Percentiles rank a stretch among this genome's conserved stretches.
Conservation (phyloP, 495 filamentous ascomycete genomes). For the Hyaloscypha finlandica region DNA sequence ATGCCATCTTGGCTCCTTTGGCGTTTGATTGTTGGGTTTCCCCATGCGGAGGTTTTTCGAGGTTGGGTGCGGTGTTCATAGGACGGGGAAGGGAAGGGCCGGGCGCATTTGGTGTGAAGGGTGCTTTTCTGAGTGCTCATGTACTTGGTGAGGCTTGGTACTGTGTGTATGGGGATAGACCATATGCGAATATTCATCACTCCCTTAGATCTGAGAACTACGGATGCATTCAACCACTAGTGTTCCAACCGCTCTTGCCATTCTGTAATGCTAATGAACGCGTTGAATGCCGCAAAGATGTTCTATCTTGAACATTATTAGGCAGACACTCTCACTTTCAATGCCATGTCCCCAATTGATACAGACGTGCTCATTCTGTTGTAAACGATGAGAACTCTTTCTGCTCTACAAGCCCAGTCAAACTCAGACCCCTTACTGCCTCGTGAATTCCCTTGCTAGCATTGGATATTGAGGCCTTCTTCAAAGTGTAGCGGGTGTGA, state of each 20-base stretch:
- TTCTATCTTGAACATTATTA: too few species aligned
- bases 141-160: background rate
- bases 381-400: too few species aligned
- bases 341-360: too few species aligned
- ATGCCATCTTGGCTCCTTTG: slow-evolving; percentile 8
- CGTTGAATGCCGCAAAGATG: too few species aligned
- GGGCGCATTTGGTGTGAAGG: slow-evolving; percentile 12
- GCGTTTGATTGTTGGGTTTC: slow-evolving; percentile 44
- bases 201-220: background rate
- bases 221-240: background rate
- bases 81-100: slow-evolving; percentile 6
- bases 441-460: too few species aligned
- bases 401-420: too few species aligned
- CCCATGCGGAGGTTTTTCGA: slow-evolving; percentile 25
- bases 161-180: background rate
- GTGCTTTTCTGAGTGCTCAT: background rate
- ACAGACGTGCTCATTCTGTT: too few species aligned
- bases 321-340: too few species aligned
- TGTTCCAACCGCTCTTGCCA: background rate
- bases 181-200: background rate
- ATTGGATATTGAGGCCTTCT: too few species aligned
- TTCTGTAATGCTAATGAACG: too few species aligned
- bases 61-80: slow-evolving; percentile 41
- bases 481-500: too few species aligned
- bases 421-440: too few species aligned